Percentiles rank a stretch among this genome's conserved stretches.
These are phyloP conservation scores for Luvunga scandens DNA, from an alignment of 345 rosid genomes.

Conservation along the genomic window DNA sequence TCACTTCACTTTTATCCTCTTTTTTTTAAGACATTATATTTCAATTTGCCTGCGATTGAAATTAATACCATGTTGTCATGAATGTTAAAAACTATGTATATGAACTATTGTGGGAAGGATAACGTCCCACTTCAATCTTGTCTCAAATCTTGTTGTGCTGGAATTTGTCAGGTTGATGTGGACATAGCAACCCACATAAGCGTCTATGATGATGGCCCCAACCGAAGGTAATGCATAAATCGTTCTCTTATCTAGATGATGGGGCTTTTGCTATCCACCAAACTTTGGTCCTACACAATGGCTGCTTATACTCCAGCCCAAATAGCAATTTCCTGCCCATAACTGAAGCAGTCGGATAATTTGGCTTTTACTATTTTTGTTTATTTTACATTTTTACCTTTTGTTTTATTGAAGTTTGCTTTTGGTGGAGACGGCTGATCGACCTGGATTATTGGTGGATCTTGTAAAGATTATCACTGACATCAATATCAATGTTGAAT, in stretches of 20 bases:
- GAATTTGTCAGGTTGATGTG: conserved; percentile 73
- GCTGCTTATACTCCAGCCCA: conserved; percentile 2
- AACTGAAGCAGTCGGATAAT: not conserved
- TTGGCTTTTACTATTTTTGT: not conserved
- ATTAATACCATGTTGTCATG: not conserved
- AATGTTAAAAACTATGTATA: not conserved
- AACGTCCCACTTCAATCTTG: conserved; percentile 2
- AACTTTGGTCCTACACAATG: conserved; percentile 1
- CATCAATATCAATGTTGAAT: conserved; percentile 73
- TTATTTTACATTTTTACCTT: not conserved
- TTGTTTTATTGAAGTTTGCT: conserved; percentile 58
- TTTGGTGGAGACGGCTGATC: conserved; percentile 87
- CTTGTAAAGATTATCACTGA: conserved; percentile 79
- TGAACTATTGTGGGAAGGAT: conserved; percentile 13
- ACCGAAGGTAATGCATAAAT: conserved; percentile 62
- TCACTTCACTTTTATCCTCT: not conserved
- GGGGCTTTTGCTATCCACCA: conserved; percentile 1
- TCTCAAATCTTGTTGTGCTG: conserved; percentile 12
- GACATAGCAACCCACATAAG: conserved; percentile 84
- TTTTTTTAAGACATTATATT: not conserved
- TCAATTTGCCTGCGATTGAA: conserved; percentile 1
- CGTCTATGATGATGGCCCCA: conserved; percentile 66
- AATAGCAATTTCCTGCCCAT: conserved; percentile 4
- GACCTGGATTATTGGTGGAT: conserved; percentile 91
- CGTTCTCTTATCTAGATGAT: conserved; percentile 5